A percentile compares a stretch with the other conserved stretches of the same genome.
phyloP scores from a whole-genome alignment of 371 early-diverging fungal species.

The Zychaea mexicana region DNA sequence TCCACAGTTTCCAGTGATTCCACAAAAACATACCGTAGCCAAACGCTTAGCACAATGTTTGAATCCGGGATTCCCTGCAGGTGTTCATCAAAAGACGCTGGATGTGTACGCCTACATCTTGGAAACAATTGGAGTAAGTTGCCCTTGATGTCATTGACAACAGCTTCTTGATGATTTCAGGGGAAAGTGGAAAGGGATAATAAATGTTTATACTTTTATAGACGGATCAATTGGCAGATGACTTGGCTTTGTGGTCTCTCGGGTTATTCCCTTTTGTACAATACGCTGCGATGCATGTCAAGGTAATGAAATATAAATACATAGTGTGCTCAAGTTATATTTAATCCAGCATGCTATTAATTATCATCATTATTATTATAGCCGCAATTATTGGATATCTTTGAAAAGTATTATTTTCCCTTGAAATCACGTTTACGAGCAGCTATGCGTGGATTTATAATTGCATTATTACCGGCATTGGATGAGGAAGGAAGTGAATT shows the following conservation, averaged over 20 bases:
- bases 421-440: conserved; percentile 71
- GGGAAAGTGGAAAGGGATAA: neutral
- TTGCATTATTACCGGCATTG: conserved; percentile 83
- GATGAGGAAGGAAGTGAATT: conserved; percentile 93
- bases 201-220: conserved; percentile 21
- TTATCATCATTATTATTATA: conserved; percentile 19
- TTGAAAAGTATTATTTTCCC: conserved; percentile 76
- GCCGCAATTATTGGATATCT: conserved; percentile 80
- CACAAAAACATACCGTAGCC: conserved; percentile 85
- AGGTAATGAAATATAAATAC: conserved; percentile 47
- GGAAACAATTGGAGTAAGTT: conserved; percentile 76
- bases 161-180: neutral
- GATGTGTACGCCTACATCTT: conserved; percentile 92
- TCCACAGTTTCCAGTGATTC: conserved; percentile 76
- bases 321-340: no score
- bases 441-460: conserved; percentile 79
- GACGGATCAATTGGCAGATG: conserved; percentile 76
- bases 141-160: neutral
- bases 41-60: conserved; percentile 98
- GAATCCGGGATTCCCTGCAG: conserved; percentile 98
- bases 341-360: no score
- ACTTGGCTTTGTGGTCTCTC: conserved; percentile 85
- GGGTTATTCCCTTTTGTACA: conserved; percentile 93
- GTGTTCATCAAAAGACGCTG: conserved; percentile 97
- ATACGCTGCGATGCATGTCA: conserved; percentile 82